These are phyloP conservation scores for Crassisporium funariophilum DNA, from an alignment of 768 basidiomycete species.

Conservation along the genomic window DNA sequence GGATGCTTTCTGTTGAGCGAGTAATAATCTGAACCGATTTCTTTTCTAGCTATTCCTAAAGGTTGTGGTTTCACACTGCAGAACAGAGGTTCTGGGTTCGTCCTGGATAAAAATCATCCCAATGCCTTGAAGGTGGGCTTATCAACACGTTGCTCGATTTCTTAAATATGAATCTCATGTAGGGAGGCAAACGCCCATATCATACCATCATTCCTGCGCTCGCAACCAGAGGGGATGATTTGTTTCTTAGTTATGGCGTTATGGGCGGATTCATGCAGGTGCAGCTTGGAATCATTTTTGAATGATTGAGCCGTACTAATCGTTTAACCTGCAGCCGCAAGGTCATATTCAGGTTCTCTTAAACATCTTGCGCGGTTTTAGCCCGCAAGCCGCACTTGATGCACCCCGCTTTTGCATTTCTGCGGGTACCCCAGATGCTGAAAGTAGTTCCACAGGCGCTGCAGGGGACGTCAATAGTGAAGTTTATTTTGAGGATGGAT, in stretches of 20 bases:
- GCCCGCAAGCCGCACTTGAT: constrained; percentile 88
- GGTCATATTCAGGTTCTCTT: constrained; percentile 95
- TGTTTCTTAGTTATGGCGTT: constrained; percentile 88
- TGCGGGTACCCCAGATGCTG: constrained; percentile 68
- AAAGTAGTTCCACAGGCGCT: constrained; percentile 42
- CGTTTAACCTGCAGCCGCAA: too few species aligned
- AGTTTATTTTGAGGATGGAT: constrained; percentile 88
- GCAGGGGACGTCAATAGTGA: constrained; percentile 79
- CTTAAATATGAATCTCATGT: neutral
- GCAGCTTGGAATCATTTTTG: neutral
- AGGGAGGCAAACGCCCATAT: constrained; percentile 83
- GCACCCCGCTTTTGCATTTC: constrained; percentile 97
- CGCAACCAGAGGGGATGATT: constrained; percentile 73
- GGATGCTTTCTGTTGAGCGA: neutral
- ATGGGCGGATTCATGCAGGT: constrained; percentile 95
- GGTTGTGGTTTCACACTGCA: constrained; percentile 97
- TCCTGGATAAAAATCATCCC: constrained; percentile 77
- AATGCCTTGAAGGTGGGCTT: constrained; percentile 71
- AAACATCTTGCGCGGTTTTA: constrained; percentile 86
- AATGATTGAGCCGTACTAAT: too few species aligned
- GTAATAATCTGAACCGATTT: neutral
- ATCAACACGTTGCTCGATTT: neutral
- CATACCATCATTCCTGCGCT: constrained; percentile 96
- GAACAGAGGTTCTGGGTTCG: constrained; percentile 88
- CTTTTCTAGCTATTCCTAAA: constrained; percentile 73